A percentile compares a stretch with the other conserved stretches of the same genome.
Evolutionary conservation across 2,329 filamentous ascomycete species (phyloP).

Genomic region (Kalmusia sp.): DNA sequence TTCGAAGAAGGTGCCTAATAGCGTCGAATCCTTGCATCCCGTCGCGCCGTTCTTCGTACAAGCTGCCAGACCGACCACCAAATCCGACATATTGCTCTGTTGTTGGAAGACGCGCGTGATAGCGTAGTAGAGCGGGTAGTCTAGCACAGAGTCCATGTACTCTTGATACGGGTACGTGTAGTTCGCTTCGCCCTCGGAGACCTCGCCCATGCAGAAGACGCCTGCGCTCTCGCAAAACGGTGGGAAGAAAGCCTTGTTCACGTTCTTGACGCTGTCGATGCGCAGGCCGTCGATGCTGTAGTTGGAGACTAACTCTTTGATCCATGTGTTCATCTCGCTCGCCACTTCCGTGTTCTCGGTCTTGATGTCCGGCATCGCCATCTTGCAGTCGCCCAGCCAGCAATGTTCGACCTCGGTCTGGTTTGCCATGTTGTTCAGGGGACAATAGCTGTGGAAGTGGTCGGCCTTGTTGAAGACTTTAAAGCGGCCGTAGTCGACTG

Average conservation of each 20-base stretch:
- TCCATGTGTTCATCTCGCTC: constrained; percentile 14
- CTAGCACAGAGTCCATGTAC: constrained; percentile 62
- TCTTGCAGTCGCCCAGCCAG: constrained; percentile 24
- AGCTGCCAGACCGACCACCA: constrained; percentile 4
- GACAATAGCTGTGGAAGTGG: constrained; percentile 17
- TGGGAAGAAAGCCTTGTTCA: constrained; percentile 63
- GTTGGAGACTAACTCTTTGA: constrained; percentile 14
- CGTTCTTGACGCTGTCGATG: constrained; percentile 66
- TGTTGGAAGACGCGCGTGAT: constrained; percentile 10
- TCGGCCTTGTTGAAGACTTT: constrained; percentile 11
- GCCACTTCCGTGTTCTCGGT: constrained; percentile 16
- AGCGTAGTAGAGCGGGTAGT: constrained; percentile 59
- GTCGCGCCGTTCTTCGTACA: constrained; percentile 10
- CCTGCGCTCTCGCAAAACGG: constrained; percentile 59
- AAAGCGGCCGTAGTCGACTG: constrained; percentile 13
- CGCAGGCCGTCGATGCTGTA: constrained; percentile 58
- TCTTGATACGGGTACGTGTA: constrained; percentile 42
- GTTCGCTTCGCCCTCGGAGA: constrained; percentile 37
- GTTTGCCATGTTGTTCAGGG: constrained; percentile 15
- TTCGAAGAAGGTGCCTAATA: constrained; percentile 33
- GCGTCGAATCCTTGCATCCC: constrained; percentile 19
- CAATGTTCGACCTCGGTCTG: constrained; percentile 21
- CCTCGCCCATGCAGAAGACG: constrained; percentile 50
- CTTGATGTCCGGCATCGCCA: constrained; percentile 25
- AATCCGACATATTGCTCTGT: constrained; percentile 6